Percentiles rank a stretch among this genome's conserved stretches.
These are phyloP conservation scores for Mortierella sp. DNA, from an alignment of 371 early-diverging fungal species.

Conservation along the genomic window DNA sequence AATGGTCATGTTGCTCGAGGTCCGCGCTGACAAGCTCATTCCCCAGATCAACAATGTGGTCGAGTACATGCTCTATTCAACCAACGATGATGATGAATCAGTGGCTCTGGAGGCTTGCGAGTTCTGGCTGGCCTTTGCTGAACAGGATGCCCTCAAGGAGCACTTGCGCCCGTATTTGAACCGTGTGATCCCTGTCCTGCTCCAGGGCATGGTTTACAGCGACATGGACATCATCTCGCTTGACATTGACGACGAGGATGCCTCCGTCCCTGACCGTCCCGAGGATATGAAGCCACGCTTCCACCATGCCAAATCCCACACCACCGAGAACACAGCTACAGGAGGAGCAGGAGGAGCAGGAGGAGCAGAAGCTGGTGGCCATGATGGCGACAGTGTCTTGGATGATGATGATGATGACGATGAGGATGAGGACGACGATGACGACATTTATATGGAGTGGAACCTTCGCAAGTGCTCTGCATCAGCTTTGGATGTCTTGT, in stretches of 20 bases:
- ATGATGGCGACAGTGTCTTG: constrained; percentile 61
- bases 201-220: constrained; percentile 95
- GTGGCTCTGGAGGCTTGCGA: constrained; percentile 97
- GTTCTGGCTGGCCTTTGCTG: constrained; percentile 96
- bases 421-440: constrained; percentile 87
- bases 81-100: constrained; percentile 80
- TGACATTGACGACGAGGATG: constrained; percentile 85
- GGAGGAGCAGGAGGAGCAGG: constrained; percentile 43
- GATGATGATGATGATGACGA: constrained; percentile 90
- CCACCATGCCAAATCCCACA: constrained; percentile 85
- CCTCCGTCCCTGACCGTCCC: constrained; percentile 84
- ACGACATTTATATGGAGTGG: constrained; percentile 93
- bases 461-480: constrained; percentile 98
- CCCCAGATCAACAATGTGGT: constrained; percentile 88
- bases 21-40: constrained; percentile 80
- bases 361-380: no score
- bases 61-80: constrained; percentile 94
- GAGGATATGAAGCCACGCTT: constrained; percentile 95
- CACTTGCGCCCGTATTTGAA: constrained; percentile 83
- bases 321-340: constrained; percentile 65
- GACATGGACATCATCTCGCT: constrained; percentile 86
- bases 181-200: constrained; percentile 88
- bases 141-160: constrained; percentile 84
- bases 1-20: constrained; percentile 88
- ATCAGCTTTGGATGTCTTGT: constrained; percentile 93